Evolutionary conservation across 352 stramenopile genomes (phyloP), one percentile per base, ranked within the genome.

Genomic region (Pythium folliculosum): DNA sequence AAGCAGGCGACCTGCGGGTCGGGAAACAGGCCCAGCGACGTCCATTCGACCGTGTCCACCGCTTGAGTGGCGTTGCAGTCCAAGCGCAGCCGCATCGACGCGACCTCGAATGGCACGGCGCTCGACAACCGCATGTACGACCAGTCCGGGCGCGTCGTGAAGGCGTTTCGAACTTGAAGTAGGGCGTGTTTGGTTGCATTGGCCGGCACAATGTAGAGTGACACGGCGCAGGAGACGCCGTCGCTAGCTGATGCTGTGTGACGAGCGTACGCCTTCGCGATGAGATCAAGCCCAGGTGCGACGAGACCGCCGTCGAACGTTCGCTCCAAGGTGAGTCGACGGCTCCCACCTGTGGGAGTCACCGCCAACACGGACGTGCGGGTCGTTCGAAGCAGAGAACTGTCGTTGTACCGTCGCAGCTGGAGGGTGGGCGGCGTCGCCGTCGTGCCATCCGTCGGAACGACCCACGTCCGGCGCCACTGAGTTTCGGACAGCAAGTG

Each of bases 1-100:
- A 72, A 73, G 22, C 82, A 91, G 21, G 79, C 76, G 27, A 86
- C 81, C 10, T 60, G 50, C 4, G 82, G 82, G 21, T 87, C 79
- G 0, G 82, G 77, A n/a, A 91, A 75, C 21, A 91, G 45, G 0
- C 82, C 79, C 1, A 89, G 72, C 17, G 62, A 69, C 38, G 82
- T 75, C 79, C 80, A 89, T 52, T 91, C 75, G 55, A 87, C 70
- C 5, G 56, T 32, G 3, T 67, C 40, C 14, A 69, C 57, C 1
- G 62, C 40, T 12, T 63, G 60, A 1, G 79, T 84, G 5, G 75
- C 81, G 30, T 75, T 86, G 69, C 82, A 91, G 32, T 73, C 62
- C 21, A 91, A 56, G 0, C 30, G 45, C 22, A 88, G 44, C 37
- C 63, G 56, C 8, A 88, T 56, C 0, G 47, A 68, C 5, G 72